Percentiles rank a stretch among this genome's conserved stretches.
These are phyloP conservation scores for Apophysomyces variabilis DNA, from an alignment of 371 early-diverging fungal genomes.

Conservation along the genomic window DNA sequence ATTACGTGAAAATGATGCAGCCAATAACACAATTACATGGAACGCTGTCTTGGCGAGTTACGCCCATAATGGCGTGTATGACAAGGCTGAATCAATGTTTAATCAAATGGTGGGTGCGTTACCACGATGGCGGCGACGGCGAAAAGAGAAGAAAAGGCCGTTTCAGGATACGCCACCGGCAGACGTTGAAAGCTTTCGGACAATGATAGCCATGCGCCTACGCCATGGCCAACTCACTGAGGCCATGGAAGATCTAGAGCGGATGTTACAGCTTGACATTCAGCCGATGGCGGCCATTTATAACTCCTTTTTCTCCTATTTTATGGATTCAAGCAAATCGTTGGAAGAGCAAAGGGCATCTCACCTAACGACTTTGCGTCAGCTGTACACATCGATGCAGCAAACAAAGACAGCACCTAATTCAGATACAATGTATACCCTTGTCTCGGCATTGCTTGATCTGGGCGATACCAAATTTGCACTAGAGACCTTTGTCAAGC, in stretches of 20 bases:
- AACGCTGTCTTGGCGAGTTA: constrained; percentile 45
- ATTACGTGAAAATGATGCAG: constrained; percentile 17
- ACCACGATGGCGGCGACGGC: constrained; percentile 1
- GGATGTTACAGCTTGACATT: constrained; percentile 25
- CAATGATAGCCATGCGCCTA: constrained; percentile 38
- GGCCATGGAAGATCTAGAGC: constrained; percentile 25
- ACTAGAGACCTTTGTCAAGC: constrained; percentile 48
- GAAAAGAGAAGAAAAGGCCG: neutral
- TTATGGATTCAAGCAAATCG: constrained; percentile 22
- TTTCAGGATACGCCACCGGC: constrained; percentile 26
- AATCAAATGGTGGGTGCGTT: constrained; percentile 22
- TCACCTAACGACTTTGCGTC: constrained; percentile 14
- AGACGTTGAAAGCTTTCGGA: constrained; percentile 41
- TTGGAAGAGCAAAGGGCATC: neutral
- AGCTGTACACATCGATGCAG: constrained; percentile 36
- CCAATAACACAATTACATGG: constrained; percentile 36
- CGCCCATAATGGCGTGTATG: constrained; percentile 25
- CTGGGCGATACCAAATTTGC: constrained; percentile 52
- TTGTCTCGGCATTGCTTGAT: constrained; percentile 61
- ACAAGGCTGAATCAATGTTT: constrained; percentile 38
- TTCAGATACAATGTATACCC: constrained; percentile 53
- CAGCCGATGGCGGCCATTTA: constrained; percentile 39
- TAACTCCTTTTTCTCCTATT: constrained; percentile 38
- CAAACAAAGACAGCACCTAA: constrained; percentile 37
- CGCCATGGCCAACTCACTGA: constrained; percentile 21